Evolutionary conservation across 1,284 basidiomycete genomes (phyloP).

Genomic region (Papiliotrema laurentii): DNA sequence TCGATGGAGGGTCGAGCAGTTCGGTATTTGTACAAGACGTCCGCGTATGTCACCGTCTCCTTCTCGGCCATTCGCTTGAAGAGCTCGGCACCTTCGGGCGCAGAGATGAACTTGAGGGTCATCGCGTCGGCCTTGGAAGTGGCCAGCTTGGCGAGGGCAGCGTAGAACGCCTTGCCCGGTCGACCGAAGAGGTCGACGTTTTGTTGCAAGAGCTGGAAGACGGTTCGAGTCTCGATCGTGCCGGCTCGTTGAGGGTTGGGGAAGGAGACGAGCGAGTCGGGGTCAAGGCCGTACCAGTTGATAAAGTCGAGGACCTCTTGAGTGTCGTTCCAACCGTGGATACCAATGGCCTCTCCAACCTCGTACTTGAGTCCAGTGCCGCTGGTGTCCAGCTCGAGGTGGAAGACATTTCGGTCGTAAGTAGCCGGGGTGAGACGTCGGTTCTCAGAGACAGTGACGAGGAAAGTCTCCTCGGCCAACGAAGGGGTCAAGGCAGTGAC

Average conservation of each 20-base stretch:
- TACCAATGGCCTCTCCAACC: slow-evolving; percentile 92
- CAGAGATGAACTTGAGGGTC: slow-evolving; percentile 86
- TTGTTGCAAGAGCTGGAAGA: slow-evolving; percentile 92
- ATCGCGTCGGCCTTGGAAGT: slow-evolving; percentile 68
- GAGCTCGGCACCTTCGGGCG: slow-evolving; percentile 81
- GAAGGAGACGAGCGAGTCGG: slow-evolving; percentile 74
- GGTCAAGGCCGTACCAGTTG: slow-evolving; percentile 83
- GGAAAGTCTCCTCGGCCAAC: slow-evolving; percentile 81
- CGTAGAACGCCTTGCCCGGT: slow-evolving; percentile 93
- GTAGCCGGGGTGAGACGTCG: slow-evolving; percentile 87
- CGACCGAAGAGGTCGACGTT: slow-evolving; percentile 95
- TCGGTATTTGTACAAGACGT: slow-evolving; percentile 74
- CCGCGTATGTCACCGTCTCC: slow-evolving; percentile 91
- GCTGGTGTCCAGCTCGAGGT: slow-evolving; percentile 89
- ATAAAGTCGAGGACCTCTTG: slow-evolving; percentile 86
- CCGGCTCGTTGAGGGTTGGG: slow-evolving; percentile 57
- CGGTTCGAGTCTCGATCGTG: slow-evolving; percentile 71
- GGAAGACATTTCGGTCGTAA: slow-evolving; percentile 98
- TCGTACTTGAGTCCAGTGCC: slow-evolving; percentile 93
- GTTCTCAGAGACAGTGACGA: slow-evolving; percentile 91
- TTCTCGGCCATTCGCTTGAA: slow-evolving; percentile 95
- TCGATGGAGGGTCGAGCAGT: slow-evolving; percentile 77
- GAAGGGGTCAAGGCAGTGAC: slow-evolving; percentile 78
- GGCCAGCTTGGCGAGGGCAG: slow-evolving; percentile 76
- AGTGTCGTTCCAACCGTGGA: slow-evolving; percentile 97